Evolutionary conservation across 169 alveolate species (phyloP).

Genomic region (Plasmodium falciparum): DNA sequence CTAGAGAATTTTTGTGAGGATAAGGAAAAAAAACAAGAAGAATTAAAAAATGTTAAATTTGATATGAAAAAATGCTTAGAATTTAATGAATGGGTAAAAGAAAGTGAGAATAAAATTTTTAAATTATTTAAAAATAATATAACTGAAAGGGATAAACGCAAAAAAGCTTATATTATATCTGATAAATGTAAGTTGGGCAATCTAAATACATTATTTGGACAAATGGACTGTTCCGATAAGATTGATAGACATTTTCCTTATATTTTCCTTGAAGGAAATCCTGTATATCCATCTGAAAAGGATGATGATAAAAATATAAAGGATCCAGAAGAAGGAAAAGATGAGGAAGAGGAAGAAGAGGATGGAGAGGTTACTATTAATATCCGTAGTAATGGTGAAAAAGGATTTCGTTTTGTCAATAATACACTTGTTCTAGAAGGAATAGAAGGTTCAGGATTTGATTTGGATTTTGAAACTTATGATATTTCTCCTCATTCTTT

Average conservation of each 20-base stretch:
- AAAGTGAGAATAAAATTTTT: neutral
- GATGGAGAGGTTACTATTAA: neutral
- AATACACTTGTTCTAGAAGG: too few species aligned
- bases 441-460: too few species aligned
- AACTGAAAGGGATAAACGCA: neutral
- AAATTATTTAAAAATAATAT: neutral
- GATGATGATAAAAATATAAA: neutral
- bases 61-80: neutral
- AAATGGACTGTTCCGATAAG: neutral
- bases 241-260: neutral
- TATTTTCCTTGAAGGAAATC: neutral
- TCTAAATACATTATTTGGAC: neutral
- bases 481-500: too few species aligned
- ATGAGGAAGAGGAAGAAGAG: neutral
- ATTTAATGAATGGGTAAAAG: neutral
- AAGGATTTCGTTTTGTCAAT: too few species aligned
- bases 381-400: too few species aligned
- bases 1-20: neutral
- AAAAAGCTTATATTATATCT: neutral
- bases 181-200: neutral
- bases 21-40: neutral
- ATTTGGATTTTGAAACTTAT: too few species aligned
- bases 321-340: neutral
- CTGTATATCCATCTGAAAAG: neutral
- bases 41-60: neutral